Evolutionary conservation across 352 stramenopile genomes (phyloP), one percentile per base, ranked within the genome.

Genomic region (Aphanomyces astaci): DNA sequence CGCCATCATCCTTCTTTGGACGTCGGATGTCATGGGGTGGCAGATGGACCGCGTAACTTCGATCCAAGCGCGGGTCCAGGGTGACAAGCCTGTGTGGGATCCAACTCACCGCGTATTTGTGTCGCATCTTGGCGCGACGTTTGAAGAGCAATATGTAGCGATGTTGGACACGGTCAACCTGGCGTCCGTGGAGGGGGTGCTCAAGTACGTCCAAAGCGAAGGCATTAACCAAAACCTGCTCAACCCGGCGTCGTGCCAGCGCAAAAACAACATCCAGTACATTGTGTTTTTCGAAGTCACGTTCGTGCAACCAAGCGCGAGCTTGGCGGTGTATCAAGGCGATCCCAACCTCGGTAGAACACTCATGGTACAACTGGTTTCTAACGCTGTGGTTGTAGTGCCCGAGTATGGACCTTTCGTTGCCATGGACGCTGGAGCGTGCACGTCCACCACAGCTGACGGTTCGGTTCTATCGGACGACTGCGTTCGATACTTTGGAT

Each of bases 241-340:
- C 11, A 81, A 82, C 5, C 66, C 76, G 0, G 36, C 73, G 3
- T 70, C 51, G n/a, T 93, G 84, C 71, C 62, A 68, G 56, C 84
- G 85, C 62, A 95, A 95, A 80, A 92, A 90, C 73, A 76, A 84
- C 17, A 88, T 90, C 72, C 68, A 79, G 48, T 86, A 89, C 71
- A 68, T 95, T 33, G 84, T 94, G 13, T 90, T 95, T 70, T 94
- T 92, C 72, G 84, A 92, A 45, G 79, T 84, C 32, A 76, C 81
- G 7, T 78, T 94, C 33, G 77, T 76, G 27, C 84, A 94, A 68
- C 86, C 87, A 15, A 94, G 90, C 72, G 80, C 88, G 66, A 82
- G 82, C 55, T 63, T 94, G 4, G 86, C 84, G 31, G 64, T 82
- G 56, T 94, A 85, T 73, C 46, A 82, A 55, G 73, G 80, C 30